A percentile compares a stretch with the other conserved stretches of the same genome.
phyloP scores from a whole-genome alignment of 2,329 filamentous ascomycete genomes.

The Colletotrichum abscissum region DNA sequence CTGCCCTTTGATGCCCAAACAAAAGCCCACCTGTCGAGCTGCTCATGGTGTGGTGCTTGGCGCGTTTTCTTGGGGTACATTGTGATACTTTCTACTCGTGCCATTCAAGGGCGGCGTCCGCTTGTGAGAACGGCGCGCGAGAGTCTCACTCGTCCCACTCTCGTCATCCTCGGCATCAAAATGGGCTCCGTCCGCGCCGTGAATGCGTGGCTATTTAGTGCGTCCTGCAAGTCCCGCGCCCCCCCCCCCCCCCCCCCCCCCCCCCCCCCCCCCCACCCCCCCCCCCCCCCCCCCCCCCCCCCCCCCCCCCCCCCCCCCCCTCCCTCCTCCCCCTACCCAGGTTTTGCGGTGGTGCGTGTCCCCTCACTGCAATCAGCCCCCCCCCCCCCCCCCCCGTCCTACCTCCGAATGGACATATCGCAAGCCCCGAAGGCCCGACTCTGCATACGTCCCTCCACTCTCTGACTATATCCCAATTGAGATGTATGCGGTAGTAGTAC shows the following conservation, averaged over 20 bases:
- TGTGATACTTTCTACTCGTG: not conserved
- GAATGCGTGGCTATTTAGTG: slow-evolving; percentile 9
- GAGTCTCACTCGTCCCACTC: slow-evolving; percentile 11
- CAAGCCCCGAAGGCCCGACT: slow-evolving; percentile 29
- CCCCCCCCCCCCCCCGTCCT: slow-evolving; percentile 7
- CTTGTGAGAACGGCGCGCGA: slow-evolving; percentile 20
- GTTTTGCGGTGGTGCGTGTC: no score
- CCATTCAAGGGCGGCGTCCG: not conserved
- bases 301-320: slow-evolving; percentile 15
- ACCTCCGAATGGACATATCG: slow-evolving; percentile 27
- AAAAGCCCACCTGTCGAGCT: slow-evolving; percentile 1
- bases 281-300: slow-evolving; percentile 11
- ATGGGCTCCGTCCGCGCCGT: slow-evolving; percentile 16
- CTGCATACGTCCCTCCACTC: slow-evolving; percentile 7
- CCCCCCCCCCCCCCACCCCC: slow-evolving; percentile 6
- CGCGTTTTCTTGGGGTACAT: not conserved
- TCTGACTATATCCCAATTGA: slow-evolving; percentile 21
- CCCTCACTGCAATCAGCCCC: no score
- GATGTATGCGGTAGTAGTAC: slow-evolving; percentile 5
- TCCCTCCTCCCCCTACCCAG: no score
- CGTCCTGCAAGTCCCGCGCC: slow-evolving; percentile 3
- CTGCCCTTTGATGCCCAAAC: not conserved
- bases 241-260: slow-evolving; percentile 1
- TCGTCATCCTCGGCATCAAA: slow-evolving; percentile 17
- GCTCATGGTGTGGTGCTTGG: not conserved